Conservation (phyloP, 1,284 basidiomycete species). For the Ustilago cynodontis region DNA sequence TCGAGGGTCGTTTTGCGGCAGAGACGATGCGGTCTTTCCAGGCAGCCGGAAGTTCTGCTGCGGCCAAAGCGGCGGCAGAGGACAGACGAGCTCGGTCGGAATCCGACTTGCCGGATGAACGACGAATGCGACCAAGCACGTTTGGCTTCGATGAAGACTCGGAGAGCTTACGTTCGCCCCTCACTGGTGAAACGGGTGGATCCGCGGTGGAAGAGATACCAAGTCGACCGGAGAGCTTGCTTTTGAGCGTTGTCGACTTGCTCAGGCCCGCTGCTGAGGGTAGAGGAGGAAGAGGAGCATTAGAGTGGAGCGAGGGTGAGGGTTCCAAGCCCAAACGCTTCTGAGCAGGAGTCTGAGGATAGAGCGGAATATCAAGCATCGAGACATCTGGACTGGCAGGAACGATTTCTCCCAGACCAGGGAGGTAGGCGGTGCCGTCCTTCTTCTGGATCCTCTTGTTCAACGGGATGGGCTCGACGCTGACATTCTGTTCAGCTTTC, state of each 20-base stretch:
- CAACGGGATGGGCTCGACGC: constrained; percentile 32
- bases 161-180: constrained; percentile 11
- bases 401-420: constrained; percentile 44
- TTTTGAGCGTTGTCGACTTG: constrained; percentile 17
- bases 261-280: neutral
- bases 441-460: constrained; percentile 20
- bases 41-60: constrained; percentile 36
- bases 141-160: constrained; percentile 18
- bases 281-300: neutral
- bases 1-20: constrained; percentile 9
- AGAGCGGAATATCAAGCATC: constrained; percentile 8
- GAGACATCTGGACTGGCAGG: constrained; percentile 30
- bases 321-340: constrained; percentile 20
- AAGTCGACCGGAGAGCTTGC: constrained; percentile 33
- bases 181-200: neutral
- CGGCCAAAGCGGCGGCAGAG: neutral
- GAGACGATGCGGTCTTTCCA: constrained; percentile 36
- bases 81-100: constrained; percentile 5
- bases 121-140: constrained; percentile 20
- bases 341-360: constrained; percentile 14
- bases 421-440: constrained; percentile 25
- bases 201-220: neutral
- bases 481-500: neutral
- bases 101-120: constrained; percentile 9
- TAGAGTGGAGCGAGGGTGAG: neutral